Evolutionary conservation across 805 yeast species (phyloP), one percentile per base, ranked within the genome.

Genomic region (Candida nanaspora): DNA sequence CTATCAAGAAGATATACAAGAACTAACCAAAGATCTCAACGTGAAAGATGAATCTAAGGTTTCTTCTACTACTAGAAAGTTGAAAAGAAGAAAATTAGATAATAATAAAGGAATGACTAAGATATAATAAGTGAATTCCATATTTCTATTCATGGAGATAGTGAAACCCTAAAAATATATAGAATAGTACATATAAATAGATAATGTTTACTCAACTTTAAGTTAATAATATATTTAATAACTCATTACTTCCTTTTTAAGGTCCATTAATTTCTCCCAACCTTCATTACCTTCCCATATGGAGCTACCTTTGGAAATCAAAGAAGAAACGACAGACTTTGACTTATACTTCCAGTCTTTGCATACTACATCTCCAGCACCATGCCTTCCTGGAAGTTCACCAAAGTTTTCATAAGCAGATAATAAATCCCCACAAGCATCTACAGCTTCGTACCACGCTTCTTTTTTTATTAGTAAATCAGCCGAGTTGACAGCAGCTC

Each of bases 271-370:
- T 46, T 68, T 70, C 33, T 79, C 77, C 86, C 91, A 88, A 2
- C 87, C 93, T 28, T 74, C 80, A 3, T 83, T 69, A 46, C 75
- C 87, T 50, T 84, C 89, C 96, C 96, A 88, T 46, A 72, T 72
- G 20, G 69, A 65, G 51, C 76, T 82, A 8, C 96, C 96, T 55
- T 80, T 83, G 15, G 91, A 79, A 76, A 85, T 72, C 48, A 88
- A 66, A 1, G 86, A 74, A 53, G 94, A 72, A 18, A 88, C 72
- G 1, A 85, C 68, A 14, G 84, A 72, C 46, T 80, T 72, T 2
- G 95, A 80, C 57, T 87, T 87, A 63, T 82, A 85, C 55, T 78
- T 83, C 97, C 97, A 89, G 56, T 88, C 95, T 54, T 81, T 78
- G 59, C 96, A 88, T 9, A 89, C 94, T n/a, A 82, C 49, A 56